Evolutionary conservation across 257 asterid species (phyloP).

Genomic region (Fraxinus americana): DNA sequence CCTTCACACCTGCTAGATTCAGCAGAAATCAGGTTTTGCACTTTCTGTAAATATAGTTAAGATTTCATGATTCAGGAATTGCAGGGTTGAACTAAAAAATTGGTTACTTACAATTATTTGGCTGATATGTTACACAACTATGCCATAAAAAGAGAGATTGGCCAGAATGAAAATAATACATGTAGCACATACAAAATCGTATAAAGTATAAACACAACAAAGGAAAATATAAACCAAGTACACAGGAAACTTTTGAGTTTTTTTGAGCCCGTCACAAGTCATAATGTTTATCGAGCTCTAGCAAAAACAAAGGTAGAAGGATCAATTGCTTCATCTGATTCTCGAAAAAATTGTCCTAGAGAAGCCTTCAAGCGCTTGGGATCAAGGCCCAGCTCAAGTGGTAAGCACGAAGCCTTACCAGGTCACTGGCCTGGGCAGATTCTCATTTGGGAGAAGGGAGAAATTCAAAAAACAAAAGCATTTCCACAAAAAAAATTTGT

Average conservation of each 20-base stretch:
- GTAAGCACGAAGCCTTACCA: no score
- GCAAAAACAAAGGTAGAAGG: slow-evolving; percentile 8
- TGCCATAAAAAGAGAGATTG: background rate
- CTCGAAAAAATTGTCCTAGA: slow-evolving; percentile 4
- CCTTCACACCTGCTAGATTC: slow-evolving; percentile 13
- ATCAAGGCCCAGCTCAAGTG: no score
- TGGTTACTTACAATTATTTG: background rate
- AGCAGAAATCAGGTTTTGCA: slow-evolving; percentile 1
- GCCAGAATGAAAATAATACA: background rate
- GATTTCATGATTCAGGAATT: background rate
- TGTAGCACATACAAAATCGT: slow-evolving; percentile 5
- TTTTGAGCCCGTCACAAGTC: background rate
- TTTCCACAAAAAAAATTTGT: background rate
- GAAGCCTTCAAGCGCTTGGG: background rate
- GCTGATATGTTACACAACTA: background rate
- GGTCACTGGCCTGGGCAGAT: background rate
- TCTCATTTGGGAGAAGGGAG: no score
- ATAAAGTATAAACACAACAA: slow-evolving; percentile 1
- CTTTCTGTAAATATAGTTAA: background rate
- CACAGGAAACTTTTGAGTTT: slow-evolving; percentile 6
- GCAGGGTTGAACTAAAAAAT: background rate
- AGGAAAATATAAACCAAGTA: slow-evolving; percentile 2
- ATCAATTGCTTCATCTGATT: slow-evolving; percentile 19
- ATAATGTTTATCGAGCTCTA: background rate
- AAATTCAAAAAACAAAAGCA: no score